A percentile compares a stretch with the other conserved stretches of the same genome.
Evolutionary conservation across 352 stramenopile species (phyloP).

Genomic region (Thalassiosira livingstoniorum): DNA sequence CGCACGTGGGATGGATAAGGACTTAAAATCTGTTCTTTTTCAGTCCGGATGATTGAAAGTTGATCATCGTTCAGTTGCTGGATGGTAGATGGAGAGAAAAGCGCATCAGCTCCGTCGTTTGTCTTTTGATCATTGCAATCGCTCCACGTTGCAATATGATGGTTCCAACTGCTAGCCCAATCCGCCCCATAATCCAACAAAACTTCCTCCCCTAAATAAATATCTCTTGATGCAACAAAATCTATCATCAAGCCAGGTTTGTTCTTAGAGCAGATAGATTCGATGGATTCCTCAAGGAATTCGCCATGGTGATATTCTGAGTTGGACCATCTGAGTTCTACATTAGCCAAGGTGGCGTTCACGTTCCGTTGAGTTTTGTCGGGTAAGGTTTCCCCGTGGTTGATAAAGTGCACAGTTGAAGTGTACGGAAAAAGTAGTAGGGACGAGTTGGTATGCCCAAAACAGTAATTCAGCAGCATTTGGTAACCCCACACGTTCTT

Average conservation of each 20-base stretch:
- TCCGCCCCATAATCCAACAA: constrained; percentile 67
- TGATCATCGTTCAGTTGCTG: not conserved
- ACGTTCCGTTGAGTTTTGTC: not conserved
- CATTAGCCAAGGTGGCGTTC: constrained; percentile 36
- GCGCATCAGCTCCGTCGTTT: not conserved
- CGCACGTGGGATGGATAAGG: constrained; percentile 3
- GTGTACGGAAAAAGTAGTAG: constrained; percentile 63
- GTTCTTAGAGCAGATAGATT: not conserved
- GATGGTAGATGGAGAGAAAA: not conserved
- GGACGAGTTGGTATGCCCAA: constrained; percentile 64
- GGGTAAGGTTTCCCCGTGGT: constrained; percentile 48
- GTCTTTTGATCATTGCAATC: not conserved
- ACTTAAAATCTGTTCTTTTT: not conserved
- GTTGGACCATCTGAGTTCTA: constrained; percentile 67
- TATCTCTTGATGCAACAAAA: constrained; percentile 63
- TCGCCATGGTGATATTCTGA: constrained; percentile 51
- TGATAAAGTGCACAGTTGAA: constrained; percentile 60
- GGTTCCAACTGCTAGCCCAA: constrained; percentile 66
- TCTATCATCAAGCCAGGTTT: constrained; percentile 64
- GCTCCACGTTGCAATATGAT: constrained; percentile 52
- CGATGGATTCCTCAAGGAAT: constrained; percentile 41
- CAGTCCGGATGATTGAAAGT: not conserved
- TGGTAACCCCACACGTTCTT: no score
- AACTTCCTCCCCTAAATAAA: constrained; percentile 67
- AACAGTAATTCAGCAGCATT: constrained; percentile 68